phyloP scores from a whole-genome alignment of 2,329 filamentous ascomycete species.

The Fragosphaeria purpurea region DNA sequence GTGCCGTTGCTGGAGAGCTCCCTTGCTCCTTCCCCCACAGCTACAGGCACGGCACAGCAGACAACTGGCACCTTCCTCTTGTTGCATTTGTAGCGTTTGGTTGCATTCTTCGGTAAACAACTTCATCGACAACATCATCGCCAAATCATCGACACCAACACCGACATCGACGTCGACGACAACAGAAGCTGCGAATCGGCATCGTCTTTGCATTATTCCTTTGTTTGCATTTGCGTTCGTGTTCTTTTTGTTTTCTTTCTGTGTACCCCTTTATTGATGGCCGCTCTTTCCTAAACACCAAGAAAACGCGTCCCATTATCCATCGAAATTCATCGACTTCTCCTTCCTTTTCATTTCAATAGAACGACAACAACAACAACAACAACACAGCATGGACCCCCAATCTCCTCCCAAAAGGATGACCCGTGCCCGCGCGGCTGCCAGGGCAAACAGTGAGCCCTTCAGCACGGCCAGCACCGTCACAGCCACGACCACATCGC shows the following conservation, averaged over 20 bases:
- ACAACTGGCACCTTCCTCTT: too few species aligned
- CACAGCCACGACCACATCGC: slow-evolving; percentile 29
- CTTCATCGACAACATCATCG: not conserved
- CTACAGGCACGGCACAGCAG: too few species aligned
- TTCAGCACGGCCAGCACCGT: slow-evolving; percentile 13
- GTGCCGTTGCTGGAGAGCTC: not conserved
- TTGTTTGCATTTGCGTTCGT: not conserved
- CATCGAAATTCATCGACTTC: too few species aligned
- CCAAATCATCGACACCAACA: not conserved
- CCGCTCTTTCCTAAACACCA: not conserved
- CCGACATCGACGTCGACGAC: not conserved
- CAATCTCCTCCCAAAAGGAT: slow-evolving; percentile 19
- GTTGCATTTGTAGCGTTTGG: too few species aligned
- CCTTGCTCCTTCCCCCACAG: not conserved
- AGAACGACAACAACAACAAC: too few species aligned
- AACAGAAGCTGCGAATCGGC: too few species aligned
- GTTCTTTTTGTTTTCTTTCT: not conserved
- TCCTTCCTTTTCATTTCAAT: too few species aligned
- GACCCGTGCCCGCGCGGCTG: slow-evolving; percentile 30
- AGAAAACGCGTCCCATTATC: not conserved
- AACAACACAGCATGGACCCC: slow-evolving; percentile 15
- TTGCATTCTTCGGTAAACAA: not conserved
- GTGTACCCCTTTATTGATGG: not conserved
- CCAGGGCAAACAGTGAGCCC: slow-evolving; percentile 25
- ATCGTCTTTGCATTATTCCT: too few species aligned